Base-by-base conservation (phyloP, 805 yeast genomes). In the Kazachstania taianensis region DNA sequence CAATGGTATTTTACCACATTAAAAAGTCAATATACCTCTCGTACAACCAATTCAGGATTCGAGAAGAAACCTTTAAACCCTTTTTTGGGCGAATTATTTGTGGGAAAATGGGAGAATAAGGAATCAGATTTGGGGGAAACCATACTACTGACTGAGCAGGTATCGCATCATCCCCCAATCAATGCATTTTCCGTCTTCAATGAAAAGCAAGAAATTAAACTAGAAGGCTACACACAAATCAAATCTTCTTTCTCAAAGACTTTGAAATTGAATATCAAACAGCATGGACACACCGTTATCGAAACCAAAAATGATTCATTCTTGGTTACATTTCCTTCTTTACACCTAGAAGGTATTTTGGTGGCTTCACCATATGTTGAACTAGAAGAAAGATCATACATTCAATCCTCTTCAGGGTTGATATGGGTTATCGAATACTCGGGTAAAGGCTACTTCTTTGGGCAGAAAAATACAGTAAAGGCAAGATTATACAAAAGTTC, bases 41-140 rank as follows among this genome's bases (percentile, higher is more conserved):
- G 98, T 57, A 82, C 76, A 56, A 96, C 87, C 64, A 72, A 77
- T 36, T 72, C 81, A 71, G 97, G 97, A 12, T 70, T 84, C 30
- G 98, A 92, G 62, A 92, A 92, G 72, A 92, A 92, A 63, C 97
- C 98, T 7, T 67, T 92, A 57, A 92, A 92, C 57, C 98, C 98
- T 30, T 89, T 92, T 52, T 66, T 92, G 45, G 98, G 98, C 38
- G 98, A 92, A 65, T 67, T 86, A 32, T 92, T 87, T 50, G 81
- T 83, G 27, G 96, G 96, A 33, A 76, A 80, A 52, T 86, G 96
- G 94, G 63, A 61, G 3, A 84, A 76, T 45, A 52, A 56, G 33
- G 55, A 73, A 17, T 72, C 69, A 27, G 58, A 65, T 8, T 59
- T 73, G 10, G 95, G 94, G 28, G 94, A 83, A 41, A 82, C 95